Base-by-base conservation (phyloP, 2,329 filamentous ascomycete genomes). In the Apiospora malaysiana region DNA sequence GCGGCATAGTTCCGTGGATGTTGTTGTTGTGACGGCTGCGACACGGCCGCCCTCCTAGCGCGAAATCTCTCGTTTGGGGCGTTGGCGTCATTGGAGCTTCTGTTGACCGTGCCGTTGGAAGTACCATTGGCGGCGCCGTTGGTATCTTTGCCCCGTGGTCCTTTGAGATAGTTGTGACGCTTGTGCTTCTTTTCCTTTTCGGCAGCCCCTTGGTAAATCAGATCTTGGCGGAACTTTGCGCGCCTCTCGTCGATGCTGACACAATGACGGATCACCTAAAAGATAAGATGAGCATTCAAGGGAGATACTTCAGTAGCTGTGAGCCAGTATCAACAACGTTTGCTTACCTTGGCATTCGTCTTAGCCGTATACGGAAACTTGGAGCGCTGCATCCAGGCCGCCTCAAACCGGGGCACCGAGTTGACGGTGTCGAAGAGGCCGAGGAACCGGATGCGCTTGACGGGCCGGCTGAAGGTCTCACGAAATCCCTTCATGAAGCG, bases 401-500 rank as follows among this genome's bases (percentile, higher is more conserved):
- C 88, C 80, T 96, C 93, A 71, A 96, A 96, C 3, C 88, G 86
- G 0, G 93, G 92, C 0, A 95, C 92, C 18, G 91, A 93, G 76
- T 95, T 95, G 73, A 95, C 93, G 0, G 92, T 94, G 75, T 95
- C 93, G 73, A 95, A 96, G 0, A 96, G 85, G 0, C 93, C 93
- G 1, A 96, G 84, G 75, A 95, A 95, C 1, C 88, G 87, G 72
- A 95, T 94, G 0, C 92, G 87, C 14, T 90, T 87, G 1, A 94
- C 91, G 0, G 93, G 93, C 0, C 93, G 85, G 56, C 91, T 92
- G 77, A 96, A 96, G 0, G 93, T 95, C 79, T 95, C 92, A 25
- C 93, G 88, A 77, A 96, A 96, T 0, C 89, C 90, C 74, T 91
- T 92, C 89, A 95, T 92, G 76, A 93, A 95, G 9, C 86, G 81